Base-by-base conservation (phyloP, 176 grass and related monocot genomes). In the Panicum miliaceum region DNA sequence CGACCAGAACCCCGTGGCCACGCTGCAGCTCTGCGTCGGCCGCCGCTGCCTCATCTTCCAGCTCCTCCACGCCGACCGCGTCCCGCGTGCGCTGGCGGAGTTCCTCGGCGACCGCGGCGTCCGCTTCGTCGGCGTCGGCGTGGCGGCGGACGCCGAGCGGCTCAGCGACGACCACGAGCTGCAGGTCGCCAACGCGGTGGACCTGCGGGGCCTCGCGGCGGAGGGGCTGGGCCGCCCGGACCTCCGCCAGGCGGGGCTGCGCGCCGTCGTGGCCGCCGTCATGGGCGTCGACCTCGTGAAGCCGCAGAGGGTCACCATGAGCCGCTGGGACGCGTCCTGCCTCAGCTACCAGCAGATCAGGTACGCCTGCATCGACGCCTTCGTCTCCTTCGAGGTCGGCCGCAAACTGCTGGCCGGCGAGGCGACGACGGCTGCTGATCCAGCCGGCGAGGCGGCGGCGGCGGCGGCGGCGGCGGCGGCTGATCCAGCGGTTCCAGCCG, bases 31-130 rank as follows among this genome's bases (percentile, higher is more conserved):
- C 53, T 94, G 90, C 81, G 89, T 97, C 27, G 88, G 14, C 27
- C 83, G 35, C 43, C 79, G 86, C 60, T 91, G 88, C 84, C 90
- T 97, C 81, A 27, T 94, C 86, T 97, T 93, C 90, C 92, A 84
- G 71, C 32, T 98, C 76, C 74, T 86, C 82, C 69, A 91, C 64
- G 89, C 88, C 70, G 92, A 93, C 73, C 82, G 47, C 58, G 3
- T 90, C 27, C 92, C 95, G 5, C 2, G 8, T 18, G 22, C 54
- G 2, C 85, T 97, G 4, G 0, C 4, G 14, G 35, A 38, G 46
- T 94, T 97, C 89, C 88, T 90, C 58, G 19, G 46, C 48, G 79
- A 90, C 59, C 11, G 9, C 34, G 53, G 12, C n/a, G 48, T 71
- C 75, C 46, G 36, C 5, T 97, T 97, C 78, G 82, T 91, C 40